Evolutionary conservation across 148 eudicot species (phyloP).

Genomic region (Rhododendron mucronatum): DNA sequence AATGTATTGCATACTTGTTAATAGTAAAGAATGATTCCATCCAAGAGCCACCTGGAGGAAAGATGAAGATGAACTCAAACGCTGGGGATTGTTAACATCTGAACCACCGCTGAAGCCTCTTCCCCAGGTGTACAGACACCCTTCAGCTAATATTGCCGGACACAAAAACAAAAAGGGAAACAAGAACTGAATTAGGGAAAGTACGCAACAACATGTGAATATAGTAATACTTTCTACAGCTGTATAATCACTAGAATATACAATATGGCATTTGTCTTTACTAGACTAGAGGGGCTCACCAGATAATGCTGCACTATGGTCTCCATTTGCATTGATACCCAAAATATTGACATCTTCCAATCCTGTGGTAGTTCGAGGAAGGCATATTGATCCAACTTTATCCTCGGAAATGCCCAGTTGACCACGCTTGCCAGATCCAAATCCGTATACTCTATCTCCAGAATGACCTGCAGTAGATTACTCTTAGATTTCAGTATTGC

Average conservation of each 20-base stretch:
- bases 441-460: constrained; percentile 57
- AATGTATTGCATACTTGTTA: constrained; percentile 45
- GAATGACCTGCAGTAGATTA: constrained; percentile 25
- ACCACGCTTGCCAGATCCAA: constrained; percentile 89
- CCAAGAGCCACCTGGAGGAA: constrained; percentile 74
- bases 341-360: constrained; percentile 37
- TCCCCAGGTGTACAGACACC: constrained; percentile 77
- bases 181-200: not conserved
- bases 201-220: not conserved
- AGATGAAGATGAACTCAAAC: constrained; percentile 25
- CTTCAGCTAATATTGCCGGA: constrained; percentile 44
- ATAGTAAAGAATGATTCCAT: constrained; percentile 79
- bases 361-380: constrained; percentile 56
- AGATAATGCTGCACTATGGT: constrained; percentile 84
- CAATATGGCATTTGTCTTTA: not conserved
- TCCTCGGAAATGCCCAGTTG: constrained; percentile 72
- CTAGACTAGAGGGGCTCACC: constrained; percentile 30
- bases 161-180: not conserved
- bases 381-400: constrained; percentile 38
- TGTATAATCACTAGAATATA: not conserved
- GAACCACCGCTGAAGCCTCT: constrained; percentile 56
- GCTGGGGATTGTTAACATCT: constrained; percentile 42
- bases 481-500: not conserved
- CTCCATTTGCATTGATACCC: constrained; percentile 74
- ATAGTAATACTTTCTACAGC: not conserved